Evolutionary conservation across 2,329 filamentous ascomycete genomes (phyloP).

Genomic region (Ceratocystis huliohia): DNA sequence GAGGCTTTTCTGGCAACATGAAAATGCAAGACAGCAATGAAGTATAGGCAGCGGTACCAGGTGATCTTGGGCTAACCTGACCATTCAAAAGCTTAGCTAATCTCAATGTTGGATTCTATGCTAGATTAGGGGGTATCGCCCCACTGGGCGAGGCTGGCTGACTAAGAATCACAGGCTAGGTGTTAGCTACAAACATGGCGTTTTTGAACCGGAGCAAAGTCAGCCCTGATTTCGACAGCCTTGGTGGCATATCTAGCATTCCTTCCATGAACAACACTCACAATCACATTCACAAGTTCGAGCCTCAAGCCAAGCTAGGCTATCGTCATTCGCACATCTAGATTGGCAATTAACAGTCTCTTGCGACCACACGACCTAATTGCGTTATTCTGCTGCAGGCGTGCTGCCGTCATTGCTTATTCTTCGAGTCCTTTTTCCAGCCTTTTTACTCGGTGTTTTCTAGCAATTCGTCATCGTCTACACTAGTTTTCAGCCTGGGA

Average conservation of each 20-base stretch:
- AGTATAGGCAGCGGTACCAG: too few species aligned
- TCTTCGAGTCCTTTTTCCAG: neutral
- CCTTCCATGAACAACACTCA: conserved; percentile 18
- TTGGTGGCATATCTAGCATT: conserved; percentile 14
- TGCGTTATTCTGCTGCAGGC: neutral
- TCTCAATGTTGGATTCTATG: neutral
- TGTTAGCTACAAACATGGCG: neutral
- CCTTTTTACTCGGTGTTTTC: neutral
- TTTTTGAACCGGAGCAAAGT: neutral
- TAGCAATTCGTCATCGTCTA: neutral
- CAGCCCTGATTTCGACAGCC: conserved; percentile 19
- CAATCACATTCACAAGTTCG: neutral
- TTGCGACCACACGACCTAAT: neutral
- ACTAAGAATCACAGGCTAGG: conserved; percentile 14
- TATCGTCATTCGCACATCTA: neutral
- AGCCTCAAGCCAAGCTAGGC: neutral
- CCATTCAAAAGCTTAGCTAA: neutral
- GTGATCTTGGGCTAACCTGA: too few species aligned
- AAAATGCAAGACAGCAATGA: too few species aligned
- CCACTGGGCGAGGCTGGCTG: neutral
- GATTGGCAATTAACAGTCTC: neutral
- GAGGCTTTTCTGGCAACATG: neutral
- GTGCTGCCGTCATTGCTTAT: neutral
- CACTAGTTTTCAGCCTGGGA: neutral
- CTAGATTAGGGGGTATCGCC: neutral